These are phyloP conservation scores for Misopates orontium DNA, from an alignment of 257 asterid genomes.

Conservation along the genomic window DNA sequence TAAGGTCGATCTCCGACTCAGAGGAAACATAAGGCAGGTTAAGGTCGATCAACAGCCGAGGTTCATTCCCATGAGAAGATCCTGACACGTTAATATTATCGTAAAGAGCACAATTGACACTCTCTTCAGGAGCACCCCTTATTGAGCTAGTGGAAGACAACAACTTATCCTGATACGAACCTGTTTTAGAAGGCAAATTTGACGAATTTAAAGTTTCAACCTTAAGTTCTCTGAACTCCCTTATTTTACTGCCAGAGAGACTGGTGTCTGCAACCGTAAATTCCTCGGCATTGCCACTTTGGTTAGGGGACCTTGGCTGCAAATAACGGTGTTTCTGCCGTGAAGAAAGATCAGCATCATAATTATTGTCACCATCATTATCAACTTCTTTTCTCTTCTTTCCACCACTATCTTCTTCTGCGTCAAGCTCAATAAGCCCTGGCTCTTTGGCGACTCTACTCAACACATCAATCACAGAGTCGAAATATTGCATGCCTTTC, in stretches of 20 bases:
- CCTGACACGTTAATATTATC: slow-evolving; percentile 18
- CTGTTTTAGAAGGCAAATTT: slow-evolving; percentile 26
- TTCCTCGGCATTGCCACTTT: slow-evolving; percentile 34
- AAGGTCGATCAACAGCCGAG: too few relatives aligned
- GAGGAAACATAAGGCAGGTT: too few relatives aligned
- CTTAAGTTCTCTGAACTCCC: slow-evolving; percentile 50
- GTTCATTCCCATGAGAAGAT: background rate
- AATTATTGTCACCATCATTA: slow-evolving; percentile 14
- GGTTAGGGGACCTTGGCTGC: slow-evolving; percentile 59
- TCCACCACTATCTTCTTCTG: slow-evolving; percentile 32
- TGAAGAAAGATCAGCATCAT: slow-evolving; percentile 40
- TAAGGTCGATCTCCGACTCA: too few relatives aligned
- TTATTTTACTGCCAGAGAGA: slow-evolving; percentile 42
- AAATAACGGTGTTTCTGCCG: slow-evolving; percentile 48
- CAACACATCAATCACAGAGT: slow-evolving; percentile 64
- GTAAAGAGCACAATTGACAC: slow-evolving; percentile 32
- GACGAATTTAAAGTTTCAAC: slow-evolving; percentile 27
- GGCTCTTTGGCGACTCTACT: slow-evolving; percentile 69
- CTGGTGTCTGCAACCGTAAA: slow-evolving; percentile 68
- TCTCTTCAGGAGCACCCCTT: slow-evolving; percentile 44
- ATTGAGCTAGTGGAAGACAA: slow-evolving; percentile 50
- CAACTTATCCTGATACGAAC: slow-evolving; percentile 46
- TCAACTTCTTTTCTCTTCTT: background rate
- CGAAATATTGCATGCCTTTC: slow-evolving; percentile 71
- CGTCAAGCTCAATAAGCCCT: slow-evolving; percentile 49